Evolutionary conservation across 441 rosid genomes (phyloP).

Genomic region (Syzygium syzygioides): DNA sequence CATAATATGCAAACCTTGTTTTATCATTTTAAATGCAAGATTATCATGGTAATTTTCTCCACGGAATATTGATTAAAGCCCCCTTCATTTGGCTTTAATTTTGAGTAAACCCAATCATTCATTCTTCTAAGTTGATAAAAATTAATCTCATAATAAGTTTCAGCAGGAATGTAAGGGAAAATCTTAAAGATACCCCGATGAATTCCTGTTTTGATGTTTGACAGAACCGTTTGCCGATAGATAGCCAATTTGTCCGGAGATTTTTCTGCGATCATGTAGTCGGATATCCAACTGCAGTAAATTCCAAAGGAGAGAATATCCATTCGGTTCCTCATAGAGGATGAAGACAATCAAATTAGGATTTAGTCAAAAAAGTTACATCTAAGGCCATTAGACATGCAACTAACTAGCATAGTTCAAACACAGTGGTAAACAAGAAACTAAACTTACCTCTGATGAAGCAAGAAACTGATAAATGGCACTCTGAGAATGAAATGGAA

Average conservation of each 20-base stretch:
- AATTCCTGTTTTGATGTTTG: constrained; percentile 19
- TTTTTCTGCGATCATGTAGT: constrained; percentile 55
- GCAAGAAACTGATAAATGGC: constrained; percentile 76
- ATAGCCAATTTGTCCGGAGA: constrained; percentile 60
- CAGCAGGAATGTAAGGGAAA: not conserved
- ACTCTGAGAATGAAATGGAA: constrained; percentile 51
- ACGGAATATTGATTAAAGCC: not conserved
- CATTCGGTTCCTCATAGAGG: not conserved
- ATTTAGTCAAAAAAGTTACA: not conserved
- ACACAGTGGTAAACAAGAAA: not conserved
- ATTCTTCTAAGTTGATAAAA: not conserved
- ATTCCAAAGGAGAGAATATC: not conserved
- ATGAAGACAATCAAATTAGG: not conserved
- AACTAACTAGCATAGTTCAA: not conserved
- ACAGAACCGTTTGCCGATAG: constrained; percentile 19
- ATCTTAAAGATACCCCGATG: constrained; percentile 27
- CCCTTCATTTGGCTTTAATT: not conserved
- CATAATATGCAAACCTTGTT: not conserved
- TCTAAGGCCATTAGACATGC: not conserved
- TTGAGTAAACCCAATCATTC: not conserved
- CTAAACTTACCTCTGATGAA: constrained; percentile 71
- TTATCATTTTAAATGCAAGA: not conserved
- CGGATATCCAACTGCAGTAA: constrained; percentile 62
- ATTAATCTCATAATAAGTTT: not conserved
- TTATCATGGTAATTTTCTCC: not conserved